phyloP scores from a whole-genome alignment of 2,329 filamentous ascomycete genomes.

The Aspergillus hortae region DNA sequence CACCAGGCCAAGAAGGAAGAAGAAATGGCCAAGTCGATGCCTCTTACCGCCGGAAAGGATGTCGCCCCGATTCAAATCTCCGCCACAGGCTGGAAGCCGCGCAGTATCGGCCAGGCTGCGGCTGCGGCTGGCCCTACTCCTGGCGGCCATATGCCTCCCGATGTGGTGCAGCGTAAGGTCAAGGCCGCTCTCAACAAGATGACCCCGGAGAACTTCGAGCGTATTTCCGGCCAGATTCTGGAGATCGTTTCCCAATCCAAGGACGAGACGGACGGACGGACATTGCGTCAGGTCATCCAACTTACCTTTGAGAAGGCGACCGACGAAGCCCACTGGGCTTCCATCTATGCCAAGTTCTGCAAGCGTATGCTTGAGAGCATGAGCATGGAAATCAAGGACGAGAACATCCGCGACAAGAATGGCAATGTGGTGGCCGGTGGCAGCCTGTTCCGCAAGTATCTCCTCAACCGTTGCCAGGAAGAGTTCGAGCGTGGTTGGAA shows the following conservation, averaged over 20 bases:
- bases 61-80: slow-evolving; percentile 74
- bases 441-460: slow-evolving; percentile 94
- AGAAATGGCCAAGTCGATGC: slow-evolving; percentile 80
- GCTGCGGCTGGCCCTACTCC: slow-evolving; percentile 44
- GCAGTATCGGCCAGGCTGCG: slow-evolving; percentile 56
- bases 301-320: slow-evolving; percentile 99
- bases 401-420: slow-evolving; percentile 87
- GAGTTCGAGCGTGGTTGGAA: slow-evolving; percentile 99
- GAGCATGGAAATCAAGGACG: slow-evolving; percentile 91
- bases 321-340: slow-evolving; percentile 96
- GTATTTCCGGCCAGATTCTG: slow-evolving; percentile 89
- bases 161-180: slow-evolving; percentile 96
- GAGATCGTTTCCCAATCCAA: slow-evolving; percentile 92
- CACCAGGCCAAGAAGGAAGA: slow-evolving; percentile 56
- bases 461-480: slow-evolving; percentile 96
- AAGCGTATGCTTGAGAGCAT: slow-evolving; percentile 94
- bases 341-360: slow-evolving; percentile 98
- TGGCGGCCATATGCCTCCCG: slow-evolving; percentile 70
- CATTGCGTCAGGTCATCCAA: slow-evolving; percentile 94
- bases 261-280: slow-evolving; percentile 89
- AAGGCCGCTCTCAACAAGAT: slow-evolving; percentile 99
- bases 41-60: slow-evolving; percentile 77
- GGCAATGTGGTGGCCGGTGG: slow-evolving; percentile 87
- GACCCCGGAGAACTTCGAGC: slow-evolving; percentile 98
- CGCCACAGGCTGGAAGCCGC: slow-evolving; percentile 83